Percentiles rank a stretch among this genome's conserved stretches.
phyloP scores from a whole-genome alignment of 2,329 filamentous ascomycete species.

The Fusarium sp. region DNA sequence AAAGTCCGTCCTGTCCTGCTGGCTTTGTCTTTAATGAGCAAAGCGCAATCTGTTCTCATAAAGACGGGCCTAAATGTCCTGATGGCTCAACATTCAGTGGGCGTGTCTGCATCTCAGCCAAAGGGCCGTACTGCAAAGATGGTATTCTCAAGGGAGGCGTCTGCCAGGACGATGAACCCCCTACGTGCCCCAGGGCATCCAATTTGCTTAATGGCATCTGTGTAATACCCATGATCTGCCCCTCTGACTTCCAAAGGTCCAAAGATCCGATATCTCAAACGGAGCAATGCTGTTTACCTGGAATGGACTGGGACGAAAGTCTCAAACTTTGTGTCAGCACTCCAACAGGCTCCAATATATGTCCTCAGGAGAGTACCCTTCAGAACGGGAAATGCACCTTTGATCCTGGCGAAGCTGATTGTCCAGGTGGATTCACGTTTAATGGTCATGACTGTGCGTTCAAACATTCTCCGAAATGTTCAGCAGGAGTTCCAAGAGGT shows the following conservation, averaged over 20 bases:
- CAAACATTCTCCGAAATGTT: background rate
- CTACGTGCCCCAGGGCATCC: background rate
- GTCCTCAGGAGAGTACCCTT: background rate
- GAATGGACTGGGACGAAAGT: background rate
- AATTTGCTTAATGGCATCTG: background rate
- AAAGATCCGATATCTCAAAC: background rate
- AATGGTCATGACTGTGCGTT: background rate
- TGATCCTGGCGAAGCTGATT: background rate
- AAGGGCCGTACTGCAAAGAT: background rate
- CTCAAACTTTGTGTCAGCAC: background rate
- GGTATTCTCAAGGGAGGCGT: background rate
- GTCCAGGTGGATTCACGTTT: background rate
- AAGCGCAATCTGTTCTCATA: background rate
- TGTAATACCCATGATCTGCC: background rate
- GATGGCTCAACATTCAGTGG: background rate
- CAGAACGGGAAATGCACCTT: background rate
- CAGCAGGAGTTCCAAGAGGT: background rate
- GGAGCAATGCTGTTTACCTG: background rate
- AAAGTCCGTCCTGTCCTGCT: background rate
- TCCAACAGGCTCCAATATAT: background rate
- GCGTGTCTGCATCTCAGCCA: background rate
- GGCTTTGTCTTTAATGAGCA: background rate
- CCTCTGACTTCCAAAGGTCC: background rate
- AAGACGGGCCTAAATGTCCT: background rate
- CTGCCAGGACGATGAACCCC: background rate